Evolutionary conservation across 805 yeast genomes (phyloP).

Genomic region (Saccharomycopsis sp.): DNA sequence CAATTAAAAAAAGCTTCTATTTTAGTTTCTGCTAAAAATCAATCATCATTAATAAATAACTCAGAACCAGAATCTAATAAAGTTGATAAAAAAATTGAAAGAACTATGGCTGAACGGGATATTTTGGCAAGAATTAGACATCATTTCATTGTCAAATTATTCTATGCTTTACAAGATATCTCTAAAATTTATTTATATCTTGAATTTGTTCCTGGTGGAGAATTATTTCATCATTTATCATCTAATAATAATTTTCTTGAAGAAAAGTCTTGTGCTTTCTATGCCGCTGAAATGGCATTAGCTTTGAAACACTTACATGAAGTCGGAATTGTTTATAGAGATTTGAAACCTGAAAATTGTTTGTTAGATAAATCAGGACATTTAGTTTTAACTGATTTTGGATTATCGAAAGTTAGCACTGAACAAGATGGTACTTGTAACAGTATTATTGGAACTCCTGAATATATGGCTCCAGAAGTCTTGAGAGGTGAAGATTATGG

Average conservation of each 20-base stretch:
- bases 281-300: conserved; percentile 70
- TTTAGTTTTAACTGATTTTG: conserved; percentile 77
- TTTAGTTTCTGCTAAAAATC: conserved; percentile 31
- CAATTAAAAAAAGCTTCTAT: conserved; percentile 77
- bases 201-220: conserved; percentile 87
- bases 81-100: conserved; percentile 41
- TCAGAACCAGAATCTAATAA: conserved; percentile 20
- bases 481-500: conserved; percentile 69
- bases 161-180: conserved; percentile 75
- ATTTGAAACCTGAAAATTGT: conserved; percentile 85
- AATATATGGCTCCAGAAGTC: conserved; percentile 87
- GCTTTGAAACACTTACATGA: conserved; percentile 69
- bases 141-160: conserved; percentile 72
- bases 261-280: conserved; percentile 64
- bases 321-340: conserved; percentile 78
- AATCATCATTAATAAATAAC: conserved; percentile 14
- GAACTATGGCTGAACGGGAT: conserved; percentile 72
- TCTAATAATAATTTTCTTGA: conserved; percentile 31
- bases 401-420: conserved; percentile 51
- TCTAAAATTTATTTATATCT: conserved; percentile 63
- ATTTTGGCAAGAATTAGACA: conserved; percentile 64
- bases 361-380: conserved; percentile 70
- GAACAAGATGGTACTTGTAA: conserved; percentile 34
- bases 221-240: conserved; percentile 49
- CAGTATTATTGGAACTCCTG: conserved; percentile 67